Evolutionary conservation across 768 basidiomycete species (phyloP), one percentile per base, ranked within the genome.

Genomic region (Russula sp.): DNA sequence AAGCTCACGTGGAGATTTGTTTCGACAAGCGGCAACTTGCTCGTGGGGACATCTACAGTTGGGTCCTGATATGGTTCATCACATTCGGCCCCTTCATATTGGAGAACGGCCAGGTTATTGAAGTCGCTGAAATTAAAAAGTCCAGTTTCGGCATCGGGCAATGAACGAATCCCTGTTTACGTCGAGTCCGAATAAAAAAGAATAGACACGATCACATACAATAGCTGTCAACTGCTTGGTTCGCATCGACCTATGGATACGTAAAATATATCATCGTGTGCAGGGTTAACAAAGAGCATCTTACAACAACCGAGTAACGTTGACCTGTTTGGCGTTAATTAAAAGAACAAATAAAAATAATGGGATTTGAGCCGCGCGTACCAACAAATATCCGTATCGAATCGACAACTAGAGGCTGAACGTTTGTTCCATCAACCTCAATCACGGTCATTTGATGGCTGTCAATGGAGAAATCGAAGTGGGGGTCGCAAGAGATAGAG

Each of bases 221-320:
- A 69, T 81, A 82, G 67, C 81, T 83, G 49, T 67, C 74, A 16
- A 79, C 72, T 10, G 73, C 67, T 61, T 80, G 74, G 65, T 76
- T 75, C 8, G 81, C 80, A 1, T 75, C 72, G n/a, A 83, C 69
- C 63, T 73, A 55, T 20, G 10, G n/a, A 26, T 22, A 4, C 6
- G 34, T 57, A 1, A 56, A 58, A 38, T 10, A 54, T 7, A 22
- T 8, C 26, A 22, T 58, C 28, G 9, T 3, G 13, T 16, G 3
- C 16, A 38, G 30, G 8, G 5, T 36, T 16, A 4, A 18, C 38
- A 49, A 24, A 52, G 18, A 38, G 32, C 14, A 6, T 22, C 72
- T 48, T 65, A 73, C 71, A 14, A 73, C 63, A 42, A 73, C 65
- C 8, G 71, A 73, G 61, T 73, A 73, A 0, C 73, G 71, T 60